Conservation (phyloP, 192 early-diverging fungal genomes). For the Tieghemiomyces parasiticus region DNA sequence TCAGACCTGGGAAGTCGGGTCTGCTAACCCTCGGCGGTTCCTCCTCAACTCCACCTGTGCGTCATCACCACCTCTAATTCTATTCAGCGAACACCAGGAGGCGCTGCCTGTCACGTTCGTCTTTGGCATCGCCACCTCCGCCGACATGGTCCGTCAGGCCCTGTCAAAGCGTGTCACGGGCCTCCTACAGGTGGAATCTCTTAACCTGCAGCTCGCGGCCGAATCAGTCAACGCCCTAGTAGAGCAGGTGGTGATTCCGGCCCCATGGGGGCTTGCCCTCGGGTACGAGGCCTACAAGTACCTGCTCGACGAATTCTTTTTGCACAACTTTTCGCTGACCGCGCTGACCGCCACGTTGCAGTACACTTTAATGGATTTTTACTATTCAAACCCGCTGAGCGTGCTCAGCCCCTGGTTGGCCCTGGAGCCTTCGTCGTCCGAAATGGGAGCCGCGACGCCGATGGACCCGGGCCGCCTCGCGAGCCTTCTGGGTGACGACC, state of each 20-base stretch:
- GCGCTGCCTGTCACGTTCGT: slow-evolving; percentile 63
- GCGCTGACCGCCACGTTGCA: slow-evolving; percentile 58
- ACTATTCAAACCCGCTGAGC: slow-evolving; percentile 71
- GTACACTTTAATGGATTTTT: slow-evolving; percentile 79
- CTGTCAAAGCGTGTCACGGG: slow-evolving; percentile 55
- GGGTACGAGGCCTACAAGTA: slow-evolving; percentile 56
- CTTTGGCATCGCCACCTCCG: slow-evolving; percentile 76
- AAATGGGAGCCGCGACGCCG: background rate
- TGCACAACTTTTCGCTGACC: slow-evolving; percentile 66
- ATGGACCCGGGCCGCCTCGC: background rate
- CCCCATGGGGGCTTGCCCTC: slow-evolving; percentile 36
- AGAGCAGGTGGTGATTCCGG: slow-evolving; percentile 42
- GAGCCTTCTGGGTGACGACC: slow-evolving; percentile 28
- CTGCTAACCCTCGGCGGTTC: too few species aligned
- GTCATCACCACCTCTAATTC: too few species aligned
- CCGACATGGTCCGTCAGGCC: slow-evolving; percentile 65
- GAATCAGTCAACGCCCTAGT: slow-evolving; percentile 56
- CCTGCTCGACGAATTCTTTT: slow-evolving; percentile 62
- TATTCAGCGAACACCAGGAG: slow-evolving; percentile 44
- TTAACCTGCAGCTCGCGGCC: slow-evolving; percentile 60
- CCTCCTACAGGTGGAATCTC: slow-evolving; percentile 59
- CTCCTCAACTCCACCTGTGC: too few species aligned
- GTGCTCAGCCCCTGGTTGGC: slow-evolving; percentile 24
- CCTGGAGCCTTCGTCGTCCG: slow-evolving; percentile 13
- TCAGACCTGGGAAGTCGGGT: too few species aligned